Conservation (phyloP, 768 basidiomycete genomes). For the Panaeolus cyanescens region DNA sequence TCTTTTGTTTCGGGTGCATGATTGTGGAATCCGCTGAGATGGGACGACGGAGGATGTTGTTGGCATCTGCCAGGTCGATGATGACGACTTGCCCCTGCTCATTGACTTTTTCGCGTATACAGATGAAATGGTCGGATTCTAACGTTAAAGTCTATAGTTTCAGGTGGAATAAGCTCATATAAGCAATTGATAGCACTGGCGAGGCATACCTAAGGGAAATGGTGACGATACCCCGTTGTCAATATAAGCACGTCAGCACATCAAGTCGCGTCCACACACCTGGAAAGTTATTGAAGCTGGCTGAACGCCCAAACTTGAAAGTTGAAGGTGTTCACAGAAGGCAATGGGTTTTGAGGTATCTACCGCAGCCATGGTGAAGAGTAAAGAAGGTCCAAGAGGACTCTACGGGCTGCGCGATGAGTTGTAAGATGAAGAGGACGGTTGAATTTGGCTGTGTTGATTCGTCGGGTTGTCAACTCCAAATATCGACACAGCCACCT, state of each 20-base stretch:
- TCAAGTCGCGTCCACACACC: slow-evolving; percentile 52
- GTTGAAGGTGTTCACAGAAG: slow-evolving; percentile 90
- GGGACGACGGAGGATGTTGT: slow-evolving; percentile 93
- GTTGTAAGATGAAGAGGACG: slow-evolving; percentile 8
- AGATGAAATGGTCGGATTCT: slow-evolving; percentile 98
- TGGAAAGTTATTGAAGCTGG: slow-evolving; percentile 98
- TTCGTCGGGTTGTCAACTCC: slow-evolving; percentile 1
- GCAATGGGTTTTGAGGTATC: slow-evolving; percentile 77
- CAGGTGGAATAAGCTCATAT: not conserved
- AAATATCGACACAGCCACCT: slow-evolving; percentile 3
- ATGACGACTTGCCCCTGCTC: slow-evolving; percentile 99
- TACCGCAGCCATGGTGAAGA: slow-evolving; percentile 42
- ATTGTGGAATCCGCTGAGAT: slow-evolving; percentile 99
- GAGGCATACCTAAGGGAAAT: slow-evolving; percentile 30
- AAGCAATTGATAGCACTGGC: not conserved
- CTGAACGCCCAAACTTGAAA: slow-evolving; percentile 94
- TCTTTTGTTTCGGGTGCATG: slow-evolving; percentile 97
- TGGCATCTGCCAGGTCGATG: slow-evolving; percentile 95
- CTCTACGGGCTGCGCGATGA: slow-evolving; percentile 21
- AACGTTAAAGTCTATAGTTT: slow-evolving; percentile 78
- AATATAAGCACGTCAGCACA: slow-evolving; percentile 35
- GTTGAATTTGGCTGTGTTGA: slow-evolving; percentile 13
- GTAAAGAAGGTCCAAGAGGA: slow-evolving; percentile 19
- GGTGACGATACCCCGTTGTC: slow-evolving; percentile 20
- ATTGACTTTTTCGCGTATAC: slow-evolving; percentile 93